A percentile compares a stretch with the other conserved stretches of the same genome.
Evolutionary conservation across 2,329 filamentous ascomycete species (phyloP).

Genomic region (Ilyonectria destructans): DNA sequence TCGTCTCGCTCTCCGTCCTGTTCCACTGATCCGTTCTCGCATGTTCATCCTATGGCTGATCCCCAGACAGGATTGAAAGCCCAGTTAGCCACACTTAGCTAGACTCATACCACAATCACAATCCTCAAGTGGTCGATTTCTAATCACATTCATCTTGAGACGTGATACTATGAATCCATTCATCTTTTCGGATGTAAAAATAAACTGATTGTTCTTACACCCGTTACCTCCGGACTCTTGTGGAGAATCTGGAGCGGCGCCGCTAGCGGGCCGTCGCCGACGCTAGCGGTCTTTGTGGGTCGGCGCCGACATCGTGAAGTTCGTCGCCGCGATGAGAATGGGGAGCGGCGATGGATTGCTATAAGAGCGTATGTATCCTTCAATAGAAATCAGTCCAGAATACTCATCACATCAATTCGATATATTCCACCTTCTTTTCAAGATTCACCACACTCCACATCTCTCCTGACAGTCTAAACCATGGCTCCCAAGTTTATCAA

Average conservation of each 20-base stretch:
- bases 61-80: no score
- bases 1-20: no score
- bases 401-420: background rate
- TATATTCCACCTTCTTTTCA: background rate
- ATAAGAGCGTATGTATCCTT: background rate
- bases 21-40: no score
- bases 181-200: no score
- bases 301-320: slow-evolving; percentile 4
- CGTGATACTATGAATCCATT: no score
- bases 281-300: slow-evolving; percentile 1
- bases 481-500: slow-evolving; percentile 50
- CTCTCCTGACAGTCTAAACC: slow-evolving; percentile 14
- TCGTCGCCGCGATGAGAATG: background rate
- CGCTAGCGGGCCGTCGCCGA: slow-evolving; percentile 23
- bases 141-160: no score
- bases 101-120: no score
- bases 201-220: background rate
- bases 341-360: background rate
- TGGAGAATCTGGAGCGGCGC: slow-evolving; percentile 10
- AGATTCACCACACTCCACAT: background rate
- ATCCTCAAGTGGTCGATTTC: no score
- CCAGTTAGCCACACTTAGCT: no score
- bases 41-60: no score
- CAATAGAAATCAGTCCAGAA: background rate
- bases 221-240: slow-evolving; percentile 7